Conservation (phyloP, 2,329 filamentous ascomycete species). For the Colletotrichum sp. region DNA sequence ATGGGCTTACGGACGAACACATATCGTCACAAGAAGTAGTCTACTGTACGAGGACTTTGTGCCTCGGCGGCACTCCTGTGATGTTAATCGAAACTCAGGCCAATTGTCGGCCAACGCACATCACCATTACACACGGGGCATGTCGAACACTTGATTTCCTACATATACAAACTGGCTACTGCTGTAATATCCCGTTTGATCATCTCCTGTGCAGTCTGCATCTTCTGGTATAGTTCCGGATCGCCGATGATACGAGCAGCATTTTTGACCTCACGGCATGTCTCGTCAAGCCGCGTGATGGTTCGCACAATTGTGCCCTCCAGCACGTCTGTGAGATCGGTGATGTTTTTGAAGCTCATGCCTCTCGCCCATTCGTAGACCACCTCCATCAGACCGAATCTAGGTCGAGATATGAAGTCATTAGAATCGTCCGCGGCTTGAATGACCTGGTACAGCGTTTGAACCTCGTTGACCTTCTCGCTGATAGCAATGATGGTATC, state of each 20-base stretch:
- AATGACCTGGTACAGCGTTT: constrained; percentile 91
- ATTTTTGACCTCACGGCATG: constrained; percentile 96
- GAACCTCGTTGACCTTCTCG: constrained; percentile 89
- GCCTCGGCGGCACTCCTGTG: background rate
- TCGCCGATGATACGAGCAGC: constrained; percentile 95
- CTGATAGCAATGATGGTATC: constrained; percentile 88
- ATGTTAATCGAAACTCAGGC: background rate
- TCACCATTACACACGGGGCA: background rate
- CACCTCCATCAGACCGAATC: constrained; percentile 95
- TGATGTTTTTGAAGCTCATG: constrained; percentile 99
- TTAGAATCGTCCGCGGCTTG: constrained; percentile 88
- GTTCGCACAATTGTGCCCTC: constrained; percentile 97
- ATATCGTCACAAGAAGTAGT: background rate
- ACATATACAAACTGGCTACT: constrained; percentile 89
- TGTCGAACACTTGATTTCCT: constrained; percentile 22
- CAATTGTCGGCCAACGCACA: background rate
- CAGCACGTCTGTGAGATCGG: constrained; percentile 91
- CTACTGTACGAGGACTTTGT: background rate
- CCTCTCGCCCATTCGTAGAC: constrained; percentile 98
- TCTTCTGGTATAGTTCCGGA: constrained; percentile 91
- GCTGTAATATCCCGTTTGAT: constrained; percentile 96
- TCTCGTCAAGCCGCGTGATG: constrained; percentile 93
- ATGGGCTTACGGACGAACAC: background rate
- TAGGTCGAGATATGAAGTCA: constrained; percentile 84
- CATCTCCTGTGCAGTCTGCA: constrained; percentile 96